Conservation (phyloP, 768 basidiomycete species). For the Russula earlei region DNA sequence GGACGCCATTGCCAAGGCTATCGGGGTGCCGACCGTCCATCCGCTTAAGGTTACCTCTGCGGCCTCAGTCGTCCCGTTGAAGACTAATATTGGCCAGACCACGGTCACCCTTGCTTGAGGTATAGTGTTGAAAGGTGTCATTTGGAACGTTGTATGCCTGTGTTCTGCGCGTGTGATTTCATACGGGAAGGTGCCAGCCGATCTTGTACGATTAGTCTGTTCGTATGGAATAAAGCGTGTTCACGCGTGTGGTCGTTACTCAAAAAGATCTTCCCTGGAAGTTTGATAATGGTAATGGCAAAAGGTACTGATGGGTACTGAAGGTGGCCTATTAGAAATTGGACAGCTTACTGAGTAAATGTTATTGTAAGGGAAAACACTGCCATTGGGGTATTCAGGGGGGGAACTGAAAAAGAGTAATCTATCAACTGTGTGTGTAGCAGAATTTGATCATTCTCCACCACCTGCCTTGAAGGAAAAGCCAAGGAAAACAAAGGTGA, state of each 20-base stretch:
- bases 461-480: too few species aligned
- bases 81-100: conserved; percentile 14
- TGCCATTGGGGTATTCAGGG: too few species aligned
- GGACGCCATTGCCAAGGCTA: conserved; percentile 68
- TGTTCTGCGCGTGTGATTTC: neutral
- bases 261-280: too few species aligned
- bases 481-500: too few species aligned
- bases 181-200: neutral
- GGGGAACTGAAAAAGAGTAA: too few species aligned
- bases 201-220: neutral
- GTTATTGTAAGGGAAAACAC: too few species aligned
- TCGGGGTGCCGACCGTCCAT: conserved; percentile 47
- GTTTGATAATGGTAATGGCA: too few species aligned
- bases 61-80: conserved; percentile 45
- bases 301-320: too few species aligned
- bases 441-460: too few species aligned
- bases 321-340: too few species aligned
- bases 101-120: neutral
- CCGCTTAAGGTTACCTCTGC: conserved; percentile 59
- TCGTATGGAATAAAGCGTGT: neutral
- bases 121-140: neutral
- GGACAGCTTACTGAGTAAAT: too few species aligned
- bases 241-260: neutral
- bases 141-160: neutral
- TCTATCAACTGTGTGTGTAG: too few species aligned